Percentiles rank a stretch among this genome's conserved stretches.
Evolutionary conservation across 495 filamentous ascomycete genomes (phyloP).

Genomic region (Trichoderma gamsii): DNA sequence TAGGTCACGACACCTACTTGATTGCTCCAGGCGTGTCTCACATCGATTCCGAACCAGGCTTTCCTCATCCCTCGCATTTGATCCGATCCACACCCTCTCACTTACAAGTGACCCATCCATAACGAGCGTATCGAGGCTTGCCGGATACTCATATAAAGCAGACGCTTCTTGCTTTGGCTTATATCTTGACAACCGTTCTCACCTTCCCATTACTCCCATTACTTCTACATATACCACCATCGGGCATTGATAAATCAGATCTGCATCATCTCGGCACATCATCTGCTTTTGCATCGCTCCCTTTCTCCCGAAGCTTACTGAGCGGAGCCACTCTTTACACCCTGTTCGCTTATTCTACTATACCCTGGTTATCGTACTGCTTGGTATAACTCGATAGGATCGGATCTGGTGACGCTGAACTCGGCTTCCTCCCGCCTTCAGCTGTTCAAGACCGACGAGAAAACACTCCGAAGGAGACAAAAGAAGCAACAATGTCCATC

Average conservation of each 20-base stretch:
- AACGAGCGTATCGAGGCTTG: neutral
- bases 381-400: neutral
- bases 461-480: neutral
- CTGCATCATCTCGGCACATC: neutral
- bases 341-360: constrained; percentile 1
- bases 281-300: neutral
- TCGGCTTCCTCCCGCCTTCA: neutral
- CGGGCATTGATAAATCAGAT: neutral
- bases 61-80: constrained; percentile 5
- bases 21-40: neutral
- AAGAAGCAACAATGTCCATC: constrained; percentile 41
- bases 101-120: constrained; percentile 1
- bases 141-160: neutral
- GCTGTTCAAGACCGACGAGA: neutral
- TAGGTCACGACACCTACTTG: neutral
- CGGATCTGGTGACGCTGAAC: neutral
- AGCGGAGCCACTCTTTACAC: constrained; percentile 1
- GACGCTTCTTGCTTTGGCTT: neutral
- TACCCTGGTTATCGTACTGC: neutral
- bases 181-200: neutral
- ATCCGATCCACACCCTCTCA: constrained; percentile 5
- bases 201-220: neutral
- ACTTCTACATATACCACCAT: neutral
- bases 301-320: neutral
- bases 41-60: neutral